Evolutionary conservation across 1,284 basidiomycete species (phyloP), one percentile per base, ranked within the genome.

Genomic region (Malassezia caprae): DNA sequence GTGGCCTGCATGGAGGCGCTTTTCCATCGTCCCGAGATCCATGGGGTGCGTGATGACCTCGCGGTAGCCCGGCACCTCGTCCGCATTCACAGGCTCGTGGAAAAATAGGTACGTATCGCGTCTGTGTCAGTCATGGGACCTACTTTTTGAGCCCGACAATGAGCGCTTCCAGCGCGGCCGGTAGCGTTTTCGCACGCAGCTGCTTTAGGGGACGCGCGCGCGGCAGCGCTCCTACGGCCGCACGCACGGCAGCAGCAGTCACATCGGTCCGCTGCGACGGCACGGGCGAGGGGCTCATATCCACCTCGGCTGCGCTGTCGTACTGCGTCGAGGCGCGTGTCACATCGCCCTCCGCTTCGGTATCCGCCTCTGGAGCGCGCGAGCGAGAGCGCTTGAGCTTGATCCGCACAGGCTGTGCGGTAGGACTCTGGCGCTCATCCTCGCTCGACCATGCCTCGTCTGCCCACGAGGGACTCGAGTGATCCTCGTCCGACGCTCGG

Each of bases 21-120:
- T 76, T 6, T 81, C 76, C 81, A 89, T 87, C 0, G 86, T 88
- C 0, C 85, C 85, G 57, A 89, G 78, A 64, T 88, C 87, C 86
- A 89, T 89, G 6, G 87, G 87, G 28, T 77, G 77, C 65, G 82
- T 82, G 47, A 89, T 80, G 28, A 82, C 70, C 65, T 86, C 83
- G 2, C 77, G 60, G 65, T 88, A 89, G 3, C 84, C 84, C 1
- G 83, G 81, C 0, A 88, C 83, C 61, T 82, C 79, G 0, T 77
- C 75, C 0, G 76, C 72, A 70, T 87, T 79, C 11, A 89, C 87
- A 0, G 87, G 86, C 40, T 77, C 73, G 50, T 87, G 76, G 69
- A 89, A 89, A 75, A 89, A 88, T 5, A 83, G 84, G 79, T 89
- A 89, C 72, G 85, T 84, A 69, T 89, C 87, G 71, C 86, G 87